These are phyloP conservation scores for Wickerhamiella qilinensis DNA, from an alignment of 805 yeast species.

Conservation along the genomic window DNA sequence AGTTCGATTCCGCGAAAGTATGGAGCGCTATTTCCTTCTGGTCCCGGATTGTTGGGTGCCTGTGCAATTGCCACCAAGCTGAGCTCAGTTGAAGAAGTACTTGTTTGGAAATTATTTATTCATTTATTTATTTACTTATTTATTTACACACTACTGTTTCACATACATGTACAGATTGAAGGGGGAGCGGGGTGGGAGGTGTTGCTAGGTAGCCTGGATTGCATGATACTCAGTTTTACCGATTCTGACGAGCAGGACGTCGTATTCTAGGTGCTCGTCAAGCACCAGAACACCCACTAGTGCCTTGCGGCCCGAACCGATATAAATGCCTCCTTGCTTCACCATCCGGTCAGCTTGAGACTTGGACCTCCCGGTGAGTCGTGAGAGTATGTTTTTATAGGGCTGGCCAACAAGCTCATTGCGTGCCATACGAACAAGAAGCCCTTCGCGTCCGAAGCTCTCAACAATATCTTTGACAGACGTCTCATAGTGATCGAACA, in stretches of 20 bases:
- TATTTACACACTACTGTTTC: not conserved
- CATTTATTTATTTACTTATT: not conserved
- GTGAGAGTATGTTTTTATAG: constrained; percentile 37
- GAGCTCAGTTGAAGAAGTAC: no score
- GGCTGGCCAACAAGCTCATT: constrained; percentile 25
- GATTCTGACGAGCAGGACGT: constrained; percentile 43
- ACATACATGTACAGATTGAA: not conserved
- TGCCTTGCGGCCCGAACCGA: constrained; percentile 41
- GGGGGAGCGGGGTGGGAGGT: no score
- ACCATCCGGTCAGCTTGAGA: constrained; percentile 47
- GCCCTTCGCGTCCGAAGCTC: constrained; percentile 44
- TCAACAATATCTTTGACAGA: constrained; percentile 34
- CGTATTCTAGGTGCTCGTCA: constrained; percentile 37
- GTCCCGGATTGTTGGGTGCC: constrained; percentile 55
- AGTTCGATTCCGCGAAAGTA: constrained; percentile 87
- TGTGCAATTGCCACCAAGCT: not conserved
- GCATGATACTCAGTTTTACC: constrained; percentile 42
- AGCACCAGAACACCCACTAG: constrained; percentile 35
- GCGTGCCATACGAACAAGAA: constrained; percentile 27
- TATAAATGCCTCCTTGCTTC: constrained; percentile 54
- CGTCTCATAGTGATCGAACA: constrained; percentile 43
- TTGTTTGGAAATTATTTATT: not conserved
- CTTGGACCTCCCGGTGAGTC: constrained; percentile 25
- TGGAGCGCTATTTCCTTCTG: constrained; percentile 88
- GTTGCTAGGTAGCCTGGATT: no score